phyloP scores from a whole-genome alignment of 2,329 filamentous ascomycete species.

The Saccharata proteae region DNA sequence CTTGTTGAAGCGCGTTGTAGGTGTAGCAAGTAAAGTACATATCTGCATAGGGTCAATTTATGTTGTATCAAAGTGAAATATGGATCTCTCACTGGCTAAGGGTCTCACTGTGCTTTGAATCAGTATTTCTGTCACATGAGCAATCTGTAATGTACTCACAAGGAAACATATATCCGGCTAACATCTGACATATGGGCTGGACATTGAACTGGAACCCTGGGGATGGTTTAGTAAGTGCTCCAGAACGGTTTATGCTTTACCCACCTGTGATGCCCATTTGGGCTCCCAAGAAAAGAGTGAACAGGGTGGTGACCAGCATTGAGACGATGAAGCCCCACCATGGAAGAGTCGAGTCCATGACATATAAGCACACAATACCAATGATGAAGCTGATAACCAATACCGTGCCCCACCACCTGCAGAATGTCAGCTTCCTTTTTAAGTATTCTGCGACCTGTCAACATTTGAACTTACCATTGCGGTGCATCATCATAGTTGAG shows the following conservation, averaged over 20 bases:
- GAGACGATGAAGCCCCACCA: slow-evolving; percentile 22
- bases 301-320: slow-evolving; percentile 12
- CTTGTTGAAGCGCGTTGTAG: slow-evolving; percentile 22
- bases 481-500: slow-evolving; percentile 18
- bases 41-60: slow-evolving; percentile 12
- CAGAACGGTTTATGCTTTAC: not conserved
- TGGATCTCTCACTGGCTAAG: not conserved
- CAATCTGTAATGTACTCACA: slow-evolving; percentile 25
- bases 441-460: not conserved
- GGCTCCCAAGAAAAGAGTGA: slow-evolving; percentile 17
- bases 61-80: not conserved
- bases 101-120: too few relatives aligned
- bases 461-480: not conserved
- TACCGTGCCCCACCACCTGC: slow-evolving; percentile 19
- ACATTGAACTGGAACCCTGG: slow-evolving; percentile 10
- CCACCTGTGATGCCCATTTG: slow-evolving; percentile 14
- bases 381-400: slow-evolving; percentile 13
- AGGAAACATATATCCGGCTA: slow-evolving; percentile 13
- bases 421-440: slow-evolving; percentile 6
- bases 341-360: slow-evolving; percentile 17
- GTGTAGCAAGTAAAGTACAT: slow-evolving; percentile 32
- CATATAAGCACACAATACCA: slow-evolving; percentile 16
- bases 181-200: slow-evolving; percentile 11
- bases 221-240: not conserved
- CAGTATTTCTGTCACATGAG: not conserved